Evolutionary conservation across 192 early-diverging fungal genomes (phyloP).

Genomic region (Chytriomyces sp.): DNA sequence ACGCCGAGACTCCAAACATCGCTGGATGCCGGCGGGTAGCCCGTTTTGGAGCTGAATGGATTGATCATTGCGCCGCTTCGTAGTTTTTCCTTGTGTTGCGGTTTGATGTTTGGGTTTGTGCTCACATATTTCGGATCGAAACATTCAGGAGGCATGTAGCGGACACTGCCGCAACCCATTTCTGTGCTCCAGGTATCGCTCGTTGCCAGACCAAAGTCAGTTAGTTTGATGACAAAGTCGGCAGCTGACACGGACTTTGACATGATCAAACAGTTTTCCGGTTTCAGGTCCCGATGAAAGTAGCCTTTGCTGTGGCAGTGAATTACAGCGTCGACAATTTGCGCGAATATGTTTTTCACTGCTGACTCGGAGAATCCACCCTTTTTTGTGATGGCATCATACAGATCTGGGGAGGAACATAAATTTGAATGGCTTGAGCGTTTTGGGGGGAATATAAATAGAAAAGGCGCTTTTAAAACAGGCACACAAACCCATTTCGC

Average conservation of each 20-base stretch:
- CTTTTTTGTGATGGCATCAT: constrained; percentile 48
- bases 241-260: neutral
- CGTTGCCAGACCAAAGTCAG: constrained; percentile 96
- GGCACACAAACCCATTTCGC: constrained; percentile 29
- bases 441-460: neutral
- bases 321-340: constrained; percentile 78
- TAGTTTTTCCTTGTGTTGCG: constrained; percentile 5
- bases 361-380: constrained; percentile 32
- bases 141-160: constrained; percentile 89
- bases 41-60: constrained; percentile 16
- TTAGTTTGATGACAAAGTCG: constrained; percentile 69
- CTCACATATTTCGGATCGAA: constrained; percentile 32
- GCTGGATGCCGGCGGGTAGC: constrained; percentile 65
- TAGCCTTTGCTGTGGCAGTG: constrained; percentile 77
- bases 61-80: neutral
- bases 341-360: constrained; percentile 62
- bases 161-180: constrained; percentile 86
- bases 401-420: constrained; percentile 43
- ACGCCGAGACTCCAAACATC: constrained; percentile 84
- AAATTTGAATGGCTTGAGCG: neutral
- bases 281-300: constrained; percentile 92
- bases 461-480: neutral
- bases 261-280: constrained; percentile 75
- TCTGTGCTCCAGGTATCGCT: constrained; percentile 74
- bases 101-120: constrained; percentile 16